These are phyloP conservation scores for Sporothrix protearum DNA, from an alignment of 2,329 filamentous ascomycete genomes.

Conservation along the genomic window DNA sequence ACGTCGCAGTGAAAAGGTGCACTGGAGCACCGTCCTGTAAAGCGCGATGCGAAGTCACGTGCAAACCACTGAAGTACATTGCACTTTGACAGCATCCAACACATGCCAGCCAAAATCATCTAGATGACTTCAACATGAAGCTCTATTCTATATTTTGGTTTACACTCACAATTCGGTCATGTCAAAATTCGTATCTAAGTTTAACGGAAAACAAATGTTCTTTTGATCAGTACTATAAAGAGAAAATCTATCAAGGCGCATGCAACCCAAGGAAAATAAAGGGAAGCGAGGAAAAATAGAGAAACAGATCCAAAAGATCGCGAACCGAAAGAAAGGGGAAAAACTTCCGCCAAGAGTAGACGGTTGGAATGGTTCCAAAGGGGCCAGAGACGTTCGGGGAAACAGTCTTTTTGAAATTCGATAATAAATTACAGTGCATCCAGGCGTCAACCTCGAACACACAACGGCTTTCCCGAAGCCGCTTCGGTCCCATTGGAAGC, in stretches of 20 bases:
- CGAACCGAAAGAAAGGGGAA: slow-evolving; percentile 37
- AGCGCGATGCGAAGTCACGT: slow-evolving; percentile 22
- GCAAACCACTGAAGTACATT: background rate
- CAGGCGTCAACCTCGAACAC: slow-evolving; percentile 14
- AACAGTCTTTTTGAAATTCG: slow-evolving; percentile 50
- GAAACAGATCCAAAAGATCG: slow-evolving; percentile 30
- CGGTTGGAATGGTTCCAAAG: background rate
- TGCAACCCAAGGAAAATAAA: slow-evolving; percentile 37
- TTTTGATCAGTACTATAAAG: slow-evolving; percentile 23
- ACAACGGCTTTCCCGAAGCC: slow-evolving; percentile 22
- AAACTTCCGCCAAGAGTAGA: slow-evolving; percentile 25
- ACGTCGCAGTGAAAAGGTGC: background rate
- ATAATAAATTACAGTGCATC: slow-evolving; percentile 58
- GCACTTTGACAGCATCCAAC: background rate
- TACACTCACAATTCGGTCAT: background rate
- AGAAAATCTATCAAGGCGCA: slow-evolving; percentile 39
- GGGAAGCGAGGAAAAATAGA: slow-evolving; percentile 28
- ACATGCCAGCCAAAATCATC: background rate
- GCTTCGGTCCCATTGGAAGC: background rate
- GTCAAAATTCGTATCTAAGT: background rate
- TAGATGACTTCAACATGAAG: background rate
- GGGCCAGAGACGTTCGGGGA: slow-evolving; percentile 38
- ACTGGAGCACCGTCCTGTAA: background rate
- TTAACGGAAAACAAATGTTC: slow-evolving; percentile 17
- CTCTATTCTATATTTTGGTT: background rate